Conservation (phyloP, 2,329 filamentous ascomycete species). For the Lizonia empirigonia region DNA sequence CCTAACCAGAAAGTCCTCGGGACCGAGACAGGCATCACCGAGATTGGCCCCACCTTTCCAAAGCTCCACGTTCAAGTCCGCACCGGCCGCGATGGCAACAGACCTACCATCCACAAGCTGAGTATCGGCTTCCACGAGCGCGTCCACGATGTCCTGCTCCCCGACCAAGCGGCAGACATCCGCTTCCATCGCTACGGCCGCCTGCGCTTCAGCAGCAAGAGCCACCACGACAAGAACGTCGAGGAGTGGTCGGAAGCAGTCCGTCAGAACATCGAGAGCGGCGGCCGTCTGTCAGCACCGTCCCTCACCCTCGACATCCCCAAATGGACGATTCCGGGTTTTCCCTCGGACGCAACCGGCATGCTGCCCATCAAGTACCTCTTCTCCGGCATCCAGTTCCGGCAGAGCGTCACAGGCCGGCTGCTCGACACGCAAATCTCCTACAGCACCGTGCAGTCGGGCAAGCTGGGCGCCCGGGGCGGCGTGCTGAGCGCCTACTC, state of each 20-base stretch:
- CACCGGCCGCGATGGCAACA: slow-evolving; percentile 16
- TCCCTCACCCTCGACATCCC: slow-evolving; percentile 36
- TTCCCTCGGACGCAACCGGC: slow-evolving; percentile 7
- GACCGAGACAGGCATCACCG: background rate
- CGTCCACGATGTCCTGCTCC: slow-evolving; percentile 39
- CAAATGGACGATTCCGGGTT: slow-evolving; percentile 33
- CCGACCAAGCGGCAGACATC: slow-evolving; percentile 36
- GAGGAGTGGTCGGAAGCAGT: slow-evolving; percentile 25
- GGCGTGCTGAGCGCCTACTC: slow-evolving; percentile 28
- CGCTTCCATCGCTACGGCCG: slow-evolving; percentile 29
- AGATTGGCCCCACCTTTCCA: slow-evolving; percentile 27
- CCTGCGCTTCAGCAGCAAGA: slow-evolving; percentile 20
- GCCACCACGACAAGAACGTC: slow-evolving; percentile 21
- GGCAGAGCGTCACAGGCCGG: slow-evolving; percentile 28
- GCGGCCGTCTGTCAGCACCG: slow-evolving; percentile 38
- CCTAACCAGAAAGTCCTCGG: slow-evolving; percentile 20
- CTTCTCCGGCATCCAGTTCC: slow-evolving; percentile 38
- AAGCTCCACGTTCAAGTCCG: slow-evolving; percentile 32
- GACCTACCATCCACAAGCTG: slow-evolving; percentile 26
- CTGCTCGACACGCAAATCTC: slow-evolving; percentile 18
- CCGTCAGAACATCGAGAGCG: slow-evolving; percentile 34
- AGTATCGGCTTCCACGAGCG: slow-evolving; percentile 30
- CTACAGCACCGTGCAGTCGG: slow-evolving; percentile 34
- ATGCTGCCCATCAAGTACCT: slow-evolving; percentile 29
- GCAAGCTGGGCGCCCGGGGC: slow-evolving; percentile 35